Evolutionary conservation across 2,329 filamentous ascomycete genomes (phyloP), one percentile per base, ranked within the genome.

Genomic region (Fusarium cicatricum): DNA sequence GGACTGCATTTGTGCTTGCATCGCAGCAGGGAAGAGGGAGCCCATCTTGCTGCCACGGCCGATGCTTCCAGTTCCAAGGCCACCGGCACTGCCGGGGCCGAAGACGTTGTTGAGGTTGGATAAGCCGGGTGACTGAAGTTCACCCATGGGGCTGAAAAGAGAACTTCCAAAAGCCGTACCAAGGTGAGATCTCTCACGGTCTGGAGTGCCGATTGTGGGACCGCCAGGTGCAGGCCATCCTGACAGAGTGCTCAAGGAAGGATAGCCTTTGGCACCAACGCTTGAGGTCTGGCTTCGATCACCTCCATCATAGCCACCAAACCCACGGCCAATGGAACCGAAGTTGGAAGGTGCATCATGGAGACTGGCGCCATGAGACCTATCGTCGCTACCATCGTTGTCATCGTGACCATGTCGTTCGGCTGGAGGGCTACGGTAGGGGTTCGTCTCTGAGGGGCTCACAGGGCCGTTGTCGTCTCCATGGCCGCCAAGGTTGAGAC

Each of bases 251-350:
- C 82, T 83, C 6, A 91, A 71, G 11, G 87, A 65, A 19, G 67
- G 81, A 62, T 91, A 96, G 10, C 83, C 88, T 67, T 92, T 90
- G 37, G 90, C 86, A 11, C 91, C 90, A 15, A 89, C 90, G 70
- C 93, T 97, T 0, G 93, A 97, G 0, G 91, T 97, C 74, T 97
- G 92, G 72, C 93, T 97, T 16, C 94, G 89, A 71, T 98, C 94
- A 64, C 92, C 91, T 5, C 89, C 89, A 45, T 91, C 87, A 64
- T 85, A 83, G 64, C 74, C 71, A 62, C 74, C 74, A 40, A 81
- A 88, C 15, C 82, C 81, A 59, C 80, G 83, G 60, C 75, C 78
- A 62, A 84, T 70, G 2, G 78, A 78, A 47, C 84, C 84, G 68
- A 90, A 90, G 12, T 72, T 75, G 23, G 78, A 71, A 3, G 75